Base-by-base conservation (phyloP, 83 land plant genomes). In the Picea abies region DNA sequence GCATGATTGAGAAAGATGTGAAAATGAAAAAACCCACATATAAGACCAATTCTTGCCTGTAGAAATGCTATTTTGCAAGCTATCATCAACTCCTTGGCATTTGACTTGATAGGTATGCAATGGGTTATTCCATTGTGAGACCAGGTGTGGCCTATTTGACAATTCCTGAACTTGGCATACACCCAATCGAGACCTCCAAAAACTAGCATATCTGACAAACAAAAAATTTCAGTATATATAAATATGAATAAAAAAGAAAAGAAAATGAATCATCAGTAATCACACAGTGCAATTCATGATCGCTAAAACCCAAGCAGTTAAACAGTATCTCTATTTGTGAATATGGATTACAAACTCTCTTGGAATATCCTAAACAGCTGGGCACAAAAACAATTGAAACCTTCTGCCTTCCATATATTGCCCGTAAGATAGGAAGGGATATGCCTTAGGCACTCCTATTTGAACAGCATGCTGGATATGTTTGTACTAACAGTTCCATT, bases 21-120 rank as follows among this genome's bases (percentile, higher is more conserved):
- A 10, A 52, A 23, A 52, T 52, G 52, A 11, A 22, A 22, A 22
- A 75, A 16, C 22, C 22, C 1, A 49, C 11, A 11, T 23, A 25
- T 22, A 23, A 52, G 56, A 76, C 23, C 56, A 52, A 22, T 76
- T 76, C 60, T 76, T 76, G 32, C 79, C 79, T 76, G 79, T 25
- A 25, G 79, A 76, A 17, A 52, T 52, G 61, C 61, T 76, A 76
- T 76, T 49, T 52, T 76, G 79, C 35, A 76, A 12, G 79, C 35
- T 76, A 52, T 76, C 79, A 76, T 52, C 56, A 76, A 60, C 56
- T 52, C 61, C 32, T 23, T 76, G 61, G 25, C 35, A 76, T 32
- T 76, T 76, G 4, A 76, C 22, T 52, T 52, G 79, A 76, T 47
- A n/a, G 60, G 3, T 22, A 58, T 1, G 56, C 60, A 52, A 25